Percentiles rank a stretch among this genome's conserved stretches.
Conservation (phyloP, 1,284 basidiomycete species). For the Porodaedalea pini region DNA sequence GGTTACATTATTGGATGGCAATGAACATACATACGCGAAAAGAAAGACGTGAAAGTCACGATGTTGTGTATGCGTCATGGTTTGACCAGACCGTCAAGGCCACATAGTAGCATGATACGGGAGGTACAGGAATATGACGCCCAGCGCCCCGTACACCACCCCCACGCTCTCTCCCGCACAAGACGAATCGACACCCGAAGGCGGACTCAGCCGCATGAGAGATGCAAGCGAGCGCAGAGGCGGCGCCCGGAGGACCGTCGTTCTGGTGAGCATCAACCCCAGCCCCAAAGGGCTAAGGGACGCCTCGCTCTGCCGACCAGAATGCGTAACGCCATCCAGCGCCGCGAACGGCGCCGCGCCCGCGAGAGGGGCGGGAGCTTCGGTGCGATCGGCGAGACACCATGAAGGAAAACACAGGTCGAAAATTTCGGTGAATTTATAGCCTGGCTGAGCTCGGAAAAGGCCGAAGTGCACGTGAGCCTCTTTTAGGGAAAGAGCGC, state of each 20-base stretch:
- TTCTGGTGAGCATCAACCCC: conserved; percentile 61
- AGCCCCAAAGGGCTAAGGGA: conserved; percentile 30
- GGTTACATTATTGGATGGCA: background rate
- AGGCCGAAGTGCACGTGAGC: conserved; percentile 5
- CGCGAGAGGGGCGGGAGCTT: conserved; percentile 16
- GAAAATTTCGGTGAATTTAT: conserved; percentile 17
- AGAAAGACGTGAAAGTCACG: background rate
- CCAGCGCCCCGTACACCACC: conserved; percentile 39
- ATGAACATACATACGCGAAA: background rate
- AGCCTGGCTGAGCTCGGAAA: background rate
- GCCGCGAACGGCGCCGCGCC: conserved; percentile 8
- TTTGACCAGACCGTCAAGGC: conserved; percentile 75
- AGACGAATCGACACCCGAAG: conserved; percentile 49
- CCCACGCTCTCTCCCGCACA: conserved; percentile 34
- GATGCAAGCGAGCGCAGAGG: conserved; percentile 32
- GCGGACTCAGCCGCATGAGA: conserved; percentile 38
- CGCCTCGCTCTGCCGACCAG: conserved; percentile 73
- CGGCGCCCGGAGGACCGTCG: conserved; percentile 40
- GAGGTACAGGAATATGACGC: conserved; percentile 77
- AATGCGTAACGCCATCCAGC: conserved; percentile 44
- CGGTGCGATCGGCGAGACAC: conserved; percentile 19
- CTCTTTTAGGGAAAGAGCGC: background rate
- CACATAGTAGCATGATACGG: conserved; percentile 74
- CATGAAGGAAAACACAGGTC: conserved; percentile 8
- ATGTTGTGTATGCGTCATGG: conserved; percentile 62